A percentile compares a stretch with the other conserved stretches of the same genome.
phyloP scores from a whole-genome alignment of 352 stramenopile genomes.

The Globisporangium parvum region DNA sequence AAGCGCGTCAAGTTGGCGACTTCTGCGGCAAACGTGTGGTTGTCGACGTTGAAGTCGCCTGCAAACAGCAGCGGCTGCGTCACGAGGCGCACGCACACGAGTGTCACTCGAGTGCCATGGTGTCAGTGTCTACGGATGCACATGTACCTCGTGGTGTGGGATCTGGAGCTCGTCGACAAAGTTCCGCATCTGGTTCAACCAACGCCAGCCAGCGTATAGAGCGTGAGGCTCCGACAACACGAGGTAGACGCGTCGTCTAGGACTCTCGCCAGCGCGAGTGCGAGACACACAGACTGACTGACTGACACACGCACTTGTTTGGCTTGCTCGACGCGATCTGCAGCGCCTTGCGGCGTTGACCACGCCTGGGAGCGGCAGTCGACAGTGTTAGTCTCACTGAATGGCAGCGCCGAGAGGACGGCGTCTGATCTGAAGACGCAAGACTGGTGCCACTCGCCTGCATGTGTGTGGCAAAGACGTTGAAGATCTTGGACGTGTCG shows the following conservation, averaged over 20 bases:
- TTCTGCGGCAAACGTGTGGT: conserved; percentile 65
- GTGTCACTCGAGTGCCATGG: not conserved
- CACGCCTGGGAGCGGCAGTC: conserved; percentile 34
- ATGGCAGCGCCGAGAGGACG: not conserved
- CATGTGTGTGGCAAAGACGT: conserved; percentile 84
- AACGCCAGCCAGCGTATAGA: not conserved
- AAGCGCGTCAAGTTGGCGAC: conserved; percentile 56
- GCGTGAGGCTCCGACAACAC: too few species aligned
- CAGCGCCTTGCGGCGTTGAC: conserved; percentile 57
- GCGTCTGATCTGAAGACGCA: too few species aligned
- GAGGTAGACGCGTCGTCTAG: too few species aligned
- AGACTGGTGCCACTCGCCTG: conserved; percentile 24
- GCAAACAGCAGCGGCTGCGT: conserved; percentile 72
- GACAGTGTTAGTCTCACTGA: not conserved
- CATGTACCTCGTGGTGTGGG: conserved; percentile 54
- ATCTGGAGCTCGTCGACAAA: conserved; percentile 64
- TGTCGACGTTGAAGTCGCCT: conserved; percentile 83
- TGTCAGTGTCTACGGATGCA: not conserved
- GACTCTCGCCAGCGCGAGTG: too few species aligned
- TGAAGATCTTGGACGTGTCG: conserved; percentile 60
- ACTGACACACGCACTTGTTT: conserved; percentile 33
- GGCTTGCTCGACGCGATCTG: conserved; percentile 61
- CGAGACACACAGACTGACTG: too few species aligned
- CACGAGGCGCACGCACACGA: not conserved
- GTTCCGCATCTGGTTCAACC: conserved; percentile 39